These are phyloP conservation scores for Trichoderma oligosporum DNA, from an alignment of 2,329 filamentous ascomycete species.

Conservation along the genomic window DNA sequence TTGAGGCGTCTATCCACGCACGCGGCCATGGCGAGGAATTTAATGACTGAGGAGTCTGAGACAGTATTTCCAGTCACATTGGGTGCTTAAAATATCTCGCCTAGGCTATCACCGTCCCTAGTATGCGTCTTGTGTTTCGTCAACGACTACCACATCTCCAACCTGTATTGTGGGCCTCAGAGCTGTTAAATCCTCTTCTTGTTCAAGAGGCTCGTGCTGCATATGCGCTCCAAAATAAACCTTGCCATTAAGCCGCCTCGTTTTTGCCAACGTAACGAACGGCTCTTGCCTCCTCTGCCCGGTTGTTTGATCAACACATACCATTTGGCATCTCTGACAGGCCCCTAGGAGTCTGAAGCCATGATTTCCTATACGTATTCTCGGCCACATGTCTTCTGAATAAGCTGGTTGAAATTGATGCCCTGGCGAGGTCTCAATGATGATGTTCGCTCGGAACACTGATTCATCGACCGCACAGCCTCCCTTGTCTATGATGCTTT, in stretches of 20 bases:
- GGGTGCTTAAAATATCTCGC: background rate
- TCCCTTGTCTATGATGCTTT: conserved; percentile 59
- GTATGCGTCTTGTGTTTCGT: background rate
- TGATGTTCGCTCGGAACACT: conserved; percentile 85
- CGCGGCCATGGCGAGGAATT: background rate
- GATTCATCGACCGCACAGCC: conserved; percentile 65
- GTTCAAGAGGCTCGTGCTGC: conserved; percentile 41
- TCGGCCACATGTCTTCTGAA: conserved; percentile 74
- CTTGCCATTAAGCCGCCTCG: conserved; percentile 75
- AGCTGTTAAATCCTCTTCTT: conserved; percentile 20
- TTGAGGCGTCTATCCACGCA: background rate
- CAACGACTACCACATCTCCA: conserved; percentile 42
- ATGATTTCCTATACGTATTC: conserved; percentile 61
- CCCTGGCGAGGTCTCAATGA: conserved; percentile 51
- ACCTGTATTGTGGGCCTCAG: conserved; percentile 44
- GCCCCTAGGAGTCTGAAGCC: conserved; percentile 71
- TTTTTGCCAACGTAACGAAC: conserved; percentile 83
- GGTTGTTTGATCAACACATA: conserved; percentile 85
- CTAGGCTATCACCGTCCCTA: background rate
- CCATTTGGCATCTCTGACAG: conserved; percentile 91
- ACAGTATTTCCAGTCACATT: background rate
- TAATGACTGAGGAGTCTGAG: background rate
- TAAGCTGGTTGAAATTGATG: conserved; percentile 55
- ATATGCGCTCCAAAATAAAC: conserved; percentile 87
- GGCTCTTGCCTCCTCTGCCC: conserved; percentile 77